These are phyloP conservation scores for slime mould (Dictyostelium discoideum) DNA, from an alignment of 78 protist species.

Conservation along the genomic window DNA sequence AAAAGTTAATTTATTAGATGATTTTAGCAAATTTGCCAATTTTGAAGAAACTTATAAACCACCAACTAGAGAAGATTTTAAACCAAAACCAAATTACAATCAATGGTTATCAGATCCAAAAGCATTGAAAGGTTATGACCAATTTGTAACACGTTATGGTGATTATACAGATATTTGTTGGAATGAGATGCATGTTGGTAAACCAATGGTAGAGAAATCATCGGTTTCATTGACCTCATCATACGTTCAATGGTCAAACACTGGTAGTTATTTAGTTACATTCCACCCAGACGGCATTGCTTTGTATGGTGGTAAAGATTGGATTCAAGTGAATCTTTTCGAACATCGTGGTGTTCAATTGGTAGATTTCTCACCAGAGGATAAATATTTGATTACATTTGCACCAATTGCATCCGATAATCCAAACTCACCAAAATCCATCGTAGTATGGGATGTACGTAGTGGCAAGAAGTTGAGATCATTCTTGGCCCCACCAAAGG, in stretches of 20 bases:
- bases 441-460: slow-evolving; percentile 90
- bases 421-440: slow-evolving; percentile 62
- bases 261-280: slow-evolving; percentile 94
- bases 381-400: slow-evolving; percentile 87
- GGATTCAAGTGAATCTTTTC: slow-evolving; percentile 58
- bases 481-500: slow-evolving; percentile 68
- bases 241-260: slow-evolving; percentile 92
- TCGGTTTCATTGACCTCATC: slow-evolving; percentile 81
- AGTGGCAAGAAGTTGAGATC: slow-evolving; percentile 44
- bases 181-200: slow-evolving; percentile 81
- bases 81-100: slow-evolving; percentile 11
- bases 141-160: slow-evolving; percentile 82
- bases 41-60: slow-evolving; percentile 14
- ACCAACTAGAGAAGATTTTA: slow-evolving; percentile 18
- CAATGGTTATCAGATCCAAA: slow-evolving; percentile 57
- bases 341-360: slow-evolving; percentile 87
- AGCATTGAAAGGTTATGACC: slow-evolving; percentile 63
- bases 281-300: slow-evolving; percentile 93
- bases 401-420: slow-evolving; percentile 44
- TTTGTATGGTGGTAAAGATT: slow-evolving; percentile 89
- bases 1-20: slow-evolving; percentile 49
- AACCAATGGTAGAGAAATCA: slow-evolving; percentile 30
- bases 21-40: slow-evolving; percentile 25
- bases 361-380: slow-evolving; percentile 92
- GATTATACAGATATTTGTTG: slow-evolving; percentile 87